These are phyloP conservation scores for Globisporangium nodosum DNA, from an alignment of 352 stramenopile genomes.

Conservation along the genomic window DNA sequence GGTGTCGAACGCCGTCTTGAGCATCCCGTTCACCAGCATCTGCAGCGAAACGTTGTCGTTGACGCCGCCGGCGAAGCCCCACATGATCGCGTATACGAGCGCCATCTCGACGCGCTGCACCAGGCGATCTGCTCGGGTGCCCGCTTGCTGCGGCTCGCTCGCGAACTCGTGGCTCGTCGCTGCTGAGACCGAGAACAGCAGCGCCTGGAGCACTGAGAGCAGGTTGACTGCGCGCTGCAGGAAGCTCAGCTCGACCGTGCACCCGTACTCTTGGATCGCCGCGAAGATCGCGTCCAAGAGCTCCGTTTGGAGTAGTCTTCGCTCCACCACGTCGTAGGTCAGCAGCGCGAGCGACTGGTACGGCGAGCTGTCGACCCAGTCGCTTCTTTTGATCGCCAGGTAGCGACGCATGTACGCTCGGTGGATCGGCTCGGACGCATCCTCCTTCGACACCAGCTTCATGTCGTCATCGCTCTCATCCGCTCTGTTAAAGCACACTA, in stretches of 20 bases:
- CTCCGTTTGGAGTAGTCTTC: constrained; percentile 17
- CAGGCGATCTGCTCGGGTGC: background rate
- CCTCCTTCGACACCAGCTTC: background rate
- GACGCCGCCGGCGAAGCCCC: constrained; percentile 33
- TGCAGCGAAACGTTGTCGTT: constrained; percentile 14
- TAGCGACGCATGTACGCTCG: constrained; percentile 23
- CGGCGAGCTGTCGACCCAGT: background rate
- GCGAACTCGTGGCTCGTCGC: constrained; percentile 4
- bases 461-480: background rate
- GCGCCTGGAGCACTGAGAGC: constrained; percentile 34
- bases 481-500: constrained; percentile 19
- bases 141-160: background rate
- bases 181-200: constrained; percentile 14
- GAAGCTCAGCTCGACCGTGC: constrained; percentile 17
- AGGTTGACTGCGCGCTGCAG: constrained; percentile 44
- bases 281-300: constrained; percentile 18
- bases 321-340: constrained; percentile 19
- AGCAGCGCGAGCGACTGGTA: constrained; percentile 2
- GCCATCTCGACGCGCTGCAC: constrained; percentile 45
- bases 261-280: constrained; percentile 25
- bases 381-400: constrained; percentile 17
- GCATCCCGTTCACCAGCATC: constrained; percentile 23
- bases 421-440: constrained; percentile 14
- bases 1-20: constrained; percentile 27
- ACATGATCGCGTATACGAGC: constrained; percentile 44